These are phyloP conservation scores for Ceriops decandra DNA, from an alignment of 345 rosid genomes.

Conservation along the genomic window DNA sequence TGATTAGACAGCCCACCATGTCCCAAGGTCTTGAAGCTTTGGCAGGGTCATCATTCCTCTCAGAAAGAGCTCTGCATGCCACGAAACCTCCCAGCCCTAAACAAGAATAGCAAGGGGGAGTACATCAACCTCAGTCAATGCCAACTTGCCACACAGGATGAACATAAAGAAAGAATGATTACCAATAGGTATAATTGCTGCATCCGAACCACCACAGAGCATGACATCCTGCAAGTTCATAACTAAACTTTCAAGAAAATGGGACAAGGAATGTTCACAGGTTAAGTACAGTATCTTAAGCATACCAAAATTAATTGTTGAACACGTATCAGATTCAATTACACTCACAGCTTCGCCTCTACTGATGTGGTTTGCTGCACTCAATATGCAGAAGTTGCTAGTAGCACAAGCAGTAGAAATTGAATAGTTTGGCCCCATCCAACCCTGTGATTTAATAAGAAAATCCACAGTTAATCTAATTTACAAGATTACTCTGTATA, in stretches of 20 bases:
- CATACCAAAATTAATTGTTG: background rate
- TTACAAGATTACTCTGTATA: background rate
- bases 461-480: slow-evolving; percentile 19
- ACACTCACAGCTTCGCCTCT: slow-evolving; percentile 87
- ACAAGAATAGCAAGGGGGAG: slow-evolving; percentile 14
- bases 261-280: background rate
- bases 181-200: slow-evolving; percentile 77
- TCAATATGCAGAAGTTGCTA: slow-evolving; percentile 74
- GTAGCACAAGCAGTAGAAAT: slow-evolving; percentile 88
- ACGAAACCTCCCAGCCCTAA: slow-evolving; percentile 80
- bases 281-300: background rate
- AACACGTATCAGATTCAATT: slow-evolving; percentile 19
- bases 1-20: slow-evolving; percentile 39
- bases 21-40: slow-evolving; percentile 99
- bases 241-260: slow-evolving; percentile 12
- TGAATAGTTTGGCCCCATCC: slow-evolving; percentile 96
- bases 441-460: slow-evolving; percentile 46
- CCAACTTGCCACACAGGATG: slow-evolving; percentile 8
- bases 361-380: slow-evolving; percentile 79
- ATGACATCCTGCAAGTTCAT: slow-evolving; percentile 57
- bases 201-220: slow-evolving; percentile 92
- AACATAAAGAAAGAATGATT: slow-evolving; percentile 13
- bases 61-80: slow-evolving; percentile 87
- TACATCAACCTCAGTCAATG: slow-evolving; percentile 1
- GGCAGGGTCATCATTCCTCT: slow-evolving; percentile 80